These are phyloP conservation scores for Lachnellula occidentalis DNA, from an alignment of 2,329 filamentous ascomycete genomes.

Conservation along the genomic window DNA sequence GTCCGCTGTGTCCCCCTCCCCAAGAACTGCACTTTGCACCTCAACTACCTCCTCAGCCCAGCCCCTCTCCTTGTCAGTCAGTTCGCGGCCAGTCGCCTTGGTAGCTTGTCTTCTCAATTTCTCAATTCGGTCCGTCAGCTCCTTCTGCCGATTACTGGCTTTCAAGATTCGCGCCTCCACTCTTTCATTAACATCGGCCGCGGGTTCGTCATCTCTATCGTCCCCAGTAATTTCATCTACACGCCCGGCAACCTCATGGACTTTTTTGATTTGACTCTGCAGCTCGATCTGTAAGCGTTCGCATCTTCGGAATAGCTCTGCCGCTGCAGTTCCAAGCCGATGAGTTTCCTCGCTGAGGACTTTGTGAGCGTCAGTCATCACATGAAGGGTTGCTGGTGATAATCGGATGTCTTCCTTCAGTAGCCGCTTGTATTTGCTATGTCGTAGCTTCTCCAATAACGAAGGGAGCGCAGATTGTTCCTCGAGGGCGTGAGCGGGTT, in stretches of 20 bases:
- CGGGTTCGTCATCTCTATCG: slow-evolving; percentile 47
- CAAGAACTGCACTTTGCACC: slow-evolving; percentile 28
- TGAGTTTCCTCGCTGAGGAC: slow-evolving; percentile 65
- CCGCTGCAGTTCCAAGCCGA: slow-evolving; percentile 60
- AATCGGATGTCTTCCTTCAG: slow-evolving; percentile 64
- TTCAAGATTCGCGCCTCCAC: slow-evolving; percentile 53
- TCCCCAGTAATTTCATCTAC: slow-evolving; percentile 62
- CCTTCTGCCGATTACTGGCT: slow-evolving; percentile 50
- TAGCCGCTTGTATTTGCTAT: slow-evolving; percentile 54
- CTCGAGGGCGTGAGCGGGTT: slow-evolving; percentile 56
- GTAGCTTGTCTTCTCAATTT: slow-evolving; percentile 47
- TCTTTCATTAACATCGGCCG: slow-evolving; percentile 44
- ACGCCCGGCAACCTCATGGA: slow-evolving; percentile 57
- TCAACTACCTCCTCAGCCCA: slow-evolving; percentile 54
- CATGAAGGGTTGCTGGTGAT: slow-evolving; percentile 63
- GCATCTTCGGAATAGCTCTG: slow-evolving; percentile 68
- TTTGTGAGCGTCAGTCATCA: slow-evolving; percentile 69
- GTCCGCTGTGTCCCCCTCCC: slow-evolving; percentile 9
- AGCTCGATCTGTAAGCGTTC: slow-evolving; percentile 64
- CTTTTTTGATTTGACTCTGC: slow-evolving; percentile 59
- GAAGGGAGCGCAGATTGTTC: slow-evolving; percentile 49
- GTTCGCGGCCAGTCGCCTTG: slow-evolving; percentile 42
- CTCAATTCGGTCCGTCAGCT: slow-evolving; percentile 55
- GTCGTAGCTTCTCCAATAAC: slow-evolving; percentile 51
- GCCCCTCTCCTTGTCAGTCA: slow-evolving; percentile 57